Base-by-base conservation (phyloP, 495 filamentous ascomycete species). In the Margaritispora aquatica region DNA sequence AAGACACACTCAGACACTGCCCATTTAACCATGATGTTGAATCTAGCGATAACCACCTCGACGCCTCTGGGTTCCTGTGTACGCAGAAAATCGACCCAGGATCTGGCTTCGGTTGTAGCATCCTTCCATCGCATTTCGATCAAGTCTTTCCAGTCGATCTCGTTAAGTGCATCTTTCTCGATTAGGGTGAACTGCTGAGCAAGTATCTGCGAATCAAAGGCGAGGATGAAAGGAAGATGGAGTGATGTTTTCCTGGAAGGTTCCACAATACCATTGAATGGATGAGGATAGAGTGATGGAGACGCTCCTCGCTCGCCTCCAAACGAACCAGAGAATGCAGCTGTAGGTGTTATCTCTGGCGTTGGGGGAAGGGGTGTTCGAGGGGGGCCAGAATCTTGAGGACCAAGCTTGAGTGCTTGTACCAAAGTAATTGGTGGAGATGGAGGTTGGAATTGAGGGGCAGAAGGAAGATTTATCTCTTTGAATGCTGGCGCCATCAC, bases 1-100 rank as follows among this genome's bases (percentile, higher is more conserved):
- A 99, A 76, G 26, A 97, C 83, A 64, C 93, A 84, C 69, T 97
- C 92, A 1, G 93, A 97, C 22, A 96, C 78, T 15, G 88, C 87
- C 95, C 95, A 99, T 76, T 96, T 97, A 52, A 96, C 92, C 80
- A 97, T 89, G 61, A 99, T 80, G 70, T 97, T 97, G 77, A 97
- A 97, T 34, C 95, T 88, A 20, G 92, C 90, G 63, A 96, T 91
- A 21, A 96, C 92, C n/a, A 99, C 79, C 65, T 97, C 94, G 54
- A 97, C 90, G 21, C 94, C 94, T 34, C 84, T 87, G 23, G 88
- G 88, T 59, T 95, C 85, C 17, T 86, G 83, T n/a, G 84, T 81
- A 26, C 84, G 82, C 13, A 99, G 80, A 68, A 94, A 97, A 51
- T 94, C 86, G n/a, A 96, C 90, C 95, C 95, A 99, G 59, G 88